A percentile compares a stretch with the other conserved stretches of the same genome.
Conservation (phyloP, 1,139 yeast species). For the Diutina mesorugosa region DNA sequence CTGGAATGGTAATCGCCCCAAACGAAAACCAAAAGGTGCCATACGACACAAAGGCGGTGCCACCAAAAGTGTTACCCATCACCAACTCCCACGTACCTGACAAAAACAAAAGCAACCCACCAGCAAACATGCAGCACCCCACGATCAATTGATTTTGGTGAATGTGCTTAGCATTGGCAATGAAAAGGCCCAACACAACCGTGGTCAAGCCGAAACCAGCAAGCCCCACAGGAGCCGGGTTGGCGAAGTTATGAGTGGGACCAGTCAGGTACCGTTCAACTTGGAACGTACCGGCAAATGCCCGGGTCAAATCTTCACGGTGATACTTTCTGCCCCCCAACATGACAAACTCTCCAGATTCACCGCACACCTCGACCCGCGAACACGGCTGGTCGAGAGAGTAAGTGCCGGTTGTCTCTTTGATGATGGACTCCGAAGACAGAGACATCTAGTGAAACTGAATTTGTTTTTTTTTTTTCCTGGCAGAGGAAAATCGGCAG, state of each 20-base stretch:
- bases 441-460: neutral
- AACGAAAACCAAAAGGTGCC: conserved; percentile 28
- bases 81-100: neutral
- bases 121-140: neutral
- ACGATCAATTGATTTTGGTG: neutral
- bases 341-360: conserved; percentile 5
- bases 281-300: conserved; percentile 8
- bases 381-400: neutral
- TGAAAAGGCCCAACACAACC: conserved; percentile 7
- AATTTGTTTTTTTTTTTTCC: no score
- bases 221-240: conserved; percentile 8
- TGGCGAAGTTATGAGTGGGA: conserved; percentile 6
- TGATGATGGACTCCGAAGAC: neutral
- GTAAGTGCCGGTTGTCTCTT: neutral
- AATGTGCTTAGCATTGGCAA: neutral
- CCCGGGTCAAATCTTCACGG: conserved; percentile 7
- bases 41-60: conserved; percentile 21
- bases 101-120: neutral
- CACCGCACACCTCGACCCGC: neutral
- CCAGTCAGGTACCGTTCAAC: conserved; percentile 5
- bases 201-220: conserved; percentile 7
- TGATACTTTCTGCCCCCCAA: conserved; percentile 6
- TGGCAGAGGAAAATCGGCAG: neutral
- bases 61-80: conserved; percentile 21
- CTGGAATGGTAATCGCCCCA: conserved; percentile 17